These are phyloP conservation scores for Trichoderma endophyticum DNA, from an alignment of 2,329 filamentous ascomycete species.

Conservation along the genomic window DNA sequence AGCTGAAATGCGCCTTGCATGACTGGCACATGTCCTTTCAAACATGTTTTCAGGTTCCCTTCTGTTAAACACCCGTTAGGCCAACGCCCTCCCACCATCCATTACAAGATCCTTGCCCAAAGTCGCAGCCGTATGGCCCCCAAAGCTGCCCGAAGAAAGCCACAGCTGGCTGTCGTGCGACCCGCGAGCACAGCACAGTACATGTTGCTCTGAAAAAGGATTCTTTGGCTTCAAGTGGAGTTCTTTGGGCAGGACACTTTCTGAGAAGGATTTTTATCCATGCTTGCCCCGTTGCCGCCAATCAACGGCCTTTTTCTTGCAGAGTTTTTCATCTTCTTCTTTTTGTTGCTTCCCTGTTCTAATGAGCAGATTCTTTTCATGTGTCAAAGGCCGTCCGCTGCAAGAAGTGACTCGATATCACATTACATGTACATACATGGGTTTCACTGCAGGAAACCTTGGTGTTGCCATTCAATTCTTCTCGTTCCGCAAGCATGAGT, in stretches of 20 bases:
- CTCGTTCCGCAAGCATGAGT: neutral
- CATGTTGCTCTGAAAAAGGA: neutral
- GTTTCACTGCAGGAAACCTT: neutral
- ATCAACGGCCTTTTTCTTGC: constrained; percentile 8
- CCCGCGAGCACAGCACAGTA: neutral
- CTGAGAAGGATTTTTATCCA: constrained; percentile 1
- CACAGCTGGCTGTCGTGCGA: neutral
- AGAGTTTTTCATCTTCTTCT: constrained; percentile 11
- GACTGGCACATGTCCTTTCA: neutral
- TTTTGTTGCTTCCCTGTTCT: neutral
- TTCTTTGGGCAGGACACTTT: neutral
- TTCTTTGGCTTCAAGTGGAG: neutral
- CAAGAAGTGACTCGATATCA: neutral
- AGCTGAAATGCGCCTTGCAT: neutral
- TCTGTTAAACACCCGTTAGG: neutral
- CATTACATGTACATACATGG: neutral
- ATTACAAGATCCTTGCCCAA: neutral
- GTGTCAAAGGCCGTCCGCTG: neutral
- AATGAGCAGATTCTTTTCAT: neutral
- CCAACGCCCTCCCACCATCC: neutral
- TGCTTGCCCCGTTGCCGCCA: constrained; percentile 2
- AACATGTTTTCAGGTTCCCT: neutral
- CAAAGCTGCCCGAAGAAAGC: neutral
- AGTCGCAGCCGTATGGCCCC: neutral
- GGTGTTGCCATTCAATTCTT: neutral